phyloP scores from a whole-genome alignment of 2,329 filamentous ascomycete genomes.

The Hyphodiscus sp. region DNA sequence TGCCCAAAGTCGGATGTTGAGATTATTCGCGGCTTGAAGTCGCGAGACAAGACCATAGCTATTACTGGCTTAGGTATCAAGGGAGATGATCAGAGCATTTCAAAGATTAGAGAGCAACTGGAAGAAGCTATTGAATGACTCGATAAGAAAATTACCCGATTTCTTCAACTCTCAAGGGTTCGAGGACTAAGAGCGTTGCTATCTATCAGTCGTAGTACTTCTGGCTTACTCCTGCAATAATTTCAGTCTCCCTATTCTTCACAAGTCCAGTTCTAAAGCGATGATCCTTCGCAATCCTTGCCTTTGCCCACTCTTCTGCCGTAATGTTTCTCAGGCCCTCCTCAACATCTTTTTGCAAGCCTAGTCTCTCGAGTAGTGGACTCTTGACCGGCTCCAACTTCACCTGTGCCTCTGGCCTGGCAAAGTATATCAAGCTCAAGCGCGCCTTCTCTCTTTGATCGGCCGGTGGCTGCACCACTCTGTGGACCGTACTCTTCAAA shows the following conservation, averaged over 20 bases:
- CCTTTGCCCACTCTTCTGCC: slow-evolving; percentile 37
- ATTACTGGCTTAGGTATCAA: slow-evolving; percentile 26
- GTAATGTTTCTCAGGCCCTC: slow-evolving; percentile 34
- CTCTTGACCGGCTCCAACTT: slow-evolving; percentile 32
- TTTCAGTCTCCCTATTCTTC: slow-evolving; percentile 12
- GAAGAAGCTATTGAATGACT: slow-evolving; percentile 12
- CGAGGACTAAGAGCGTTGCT: background rate
- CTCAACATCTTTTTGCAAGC: slow-evolving; percentile 12
- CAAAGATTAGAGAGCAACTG: slow-evolving; percentile 20
- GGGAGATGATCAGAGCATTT: slow-evolving; percentile 29
- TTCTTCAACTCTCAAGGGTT: background rate
- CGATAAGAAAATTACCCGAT: background rate
- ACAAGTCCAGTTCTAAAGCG: slow-evolving; percentile 10
- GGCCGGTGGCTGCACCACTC: slow-evolving; percentile 27
- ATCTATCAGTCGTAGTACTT: slow-evolving; percentile 24
- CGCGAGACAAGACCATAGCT: slow-evolving; percentile 54
- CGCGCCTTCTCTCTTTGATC: slow-evolving; percentile 33
- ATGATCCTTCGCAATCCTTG: slow-evolving; percentile 23
- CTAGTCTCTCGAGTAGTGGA: slow-evolving; percentile 28
- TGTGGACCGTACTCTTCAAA: slow-evolving; percentile 24
- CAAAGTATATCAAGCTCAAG: slow-evolving; percentile 36
- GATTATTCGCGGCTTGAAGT: slow-evolving; percentile 57
- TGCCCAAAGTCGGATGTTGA: slow-evolving; percentile 58
- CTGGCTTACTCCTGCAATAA: slow-evolving; percentile 17
- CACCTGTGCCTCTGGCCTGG: slow-evolving; percentile 33